Percentiles rank a stretch among this genome's conserved stretches.
phyloP scores from a whole-genome alignment of 768 basidiomycete genomes.

The Rickenella mellea region DNA sequence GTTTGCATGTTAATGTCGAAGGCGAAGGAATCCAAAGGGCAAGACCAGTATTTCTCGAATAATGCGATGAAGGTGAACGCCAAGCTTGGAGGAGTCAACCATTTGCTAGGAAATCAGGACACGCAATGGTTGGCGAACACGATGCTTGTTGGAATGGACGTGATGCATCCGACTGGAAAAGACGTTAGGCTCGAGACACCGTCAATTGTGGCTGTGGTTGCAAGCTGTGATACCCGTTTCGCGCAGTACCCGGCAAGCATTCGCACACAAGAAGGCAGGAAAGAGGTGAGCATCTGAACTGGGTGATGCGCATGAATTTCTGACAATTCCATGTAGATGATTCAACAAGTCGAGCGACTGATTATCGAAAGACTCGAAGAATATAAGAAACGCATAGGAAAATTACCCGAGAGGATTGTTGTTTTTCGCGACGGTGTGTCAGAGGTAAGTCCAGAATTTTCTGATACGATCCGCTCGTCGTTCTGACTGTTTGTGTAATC shows the following conservation, averaged over 20 bases:
- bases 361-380: constrained; percentile 56
- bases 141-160: constrained; percentile 82
- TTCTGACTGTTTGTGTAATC: too few species aligned
- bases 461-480: too few species aligned
- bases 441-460: constrained; percentile 48
- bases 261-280: constrained; percentile 42
- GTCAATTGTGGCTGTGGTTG: constrained; percentile 78
- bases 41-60: constrained; percentile 78
- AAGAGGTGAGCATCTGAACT: constrained; percentile 11
- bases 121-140: constrained; percentile 61
- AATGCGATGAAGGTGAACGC: constrained; percentile 76
- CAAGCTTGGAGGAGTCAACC: constrained; percentile 77
- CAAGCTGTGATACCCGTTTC: constrained; percentile 58
- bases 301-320: neutral
- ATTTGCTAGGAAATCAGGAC: constrained; percentile 44
- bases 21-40: constrained; percentile 42
- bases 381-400: constrained; percentile 45
- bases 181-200: constrained; percentile 63
- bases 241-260: constrained; percentile 74
- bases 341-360: constrained; percentile 57
- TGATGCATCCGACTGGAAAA: constrained; percentile 67
- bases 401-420: constrained; percentile 58
- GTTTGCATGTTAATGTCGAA: constrained; percentile 63
- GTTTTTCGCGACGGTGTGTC: constrained; percentile 80
- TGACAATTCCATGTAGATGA: constrained; percentile 41